These are phyloP conservation scores for Xylaria sp. DNA, from an alignment of 2,329 filamentous ascomycete genomes.

Conservation along the genomic window DNA sequence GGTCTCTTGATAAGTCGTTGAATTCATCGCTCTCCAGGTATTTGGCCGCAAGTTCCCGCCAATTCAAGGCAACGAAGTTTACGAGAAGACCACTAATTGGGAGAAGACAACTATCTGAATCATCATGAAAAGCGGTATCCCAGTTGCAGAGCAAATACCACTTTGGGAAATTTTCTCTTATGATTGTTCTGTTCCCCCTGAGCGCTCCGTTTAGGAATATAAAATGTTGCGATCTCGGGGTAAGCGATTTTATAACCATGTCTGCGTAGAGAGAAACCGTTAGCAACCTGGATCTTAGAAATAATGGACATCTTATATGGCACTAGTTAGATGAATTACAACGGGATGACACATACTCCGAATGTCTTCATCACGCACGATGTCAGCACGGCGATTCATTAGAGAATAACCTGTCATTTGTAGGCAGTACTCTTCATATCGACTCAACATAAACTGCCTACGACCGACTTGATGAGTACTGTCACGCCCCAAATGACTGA, in stretches of 20 bases:
- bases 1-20: constrained; percentile 13
- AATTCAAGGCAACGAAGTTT: constrained; percentile 33
- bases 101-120: neutral
- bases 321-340: no score
- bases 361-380: constrained; percentile 26
- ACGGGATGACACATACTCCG: constrained; percentile 9
- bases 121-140: neutral
- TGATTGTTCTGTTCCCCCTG: neutral
- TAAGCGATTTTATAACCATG: constrained; percentile 30
- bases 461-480: neutral
- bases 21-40: constrained; percentile 26
- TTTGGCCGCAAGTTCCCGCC: constrained; percentile 32
- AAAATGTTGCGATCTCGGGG: constrained; percentile 27
- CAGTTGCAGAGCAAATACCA: constrained; percentile 31
- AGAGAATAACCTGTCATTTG: constrained; percentile 33
- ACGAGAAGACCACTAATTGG: constrained; percentile 8
- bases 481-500: constrained; percentile 27
- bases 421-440: constrained; percentile 39
- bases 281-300: no score
- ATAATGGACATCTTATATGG: neutral
- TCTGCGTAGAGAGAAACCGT: neutral
- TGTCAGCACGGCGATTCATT: constrained; percentile 15
- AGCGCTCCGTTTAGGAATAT: constrained; percentile 1
- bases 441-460: constrained; percentile 13
- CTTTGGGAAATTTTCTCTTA: constrained; percentile 16